Conservation (phyloP, 345 rosid genomes). For the Gossypium thurberi region DNA sequence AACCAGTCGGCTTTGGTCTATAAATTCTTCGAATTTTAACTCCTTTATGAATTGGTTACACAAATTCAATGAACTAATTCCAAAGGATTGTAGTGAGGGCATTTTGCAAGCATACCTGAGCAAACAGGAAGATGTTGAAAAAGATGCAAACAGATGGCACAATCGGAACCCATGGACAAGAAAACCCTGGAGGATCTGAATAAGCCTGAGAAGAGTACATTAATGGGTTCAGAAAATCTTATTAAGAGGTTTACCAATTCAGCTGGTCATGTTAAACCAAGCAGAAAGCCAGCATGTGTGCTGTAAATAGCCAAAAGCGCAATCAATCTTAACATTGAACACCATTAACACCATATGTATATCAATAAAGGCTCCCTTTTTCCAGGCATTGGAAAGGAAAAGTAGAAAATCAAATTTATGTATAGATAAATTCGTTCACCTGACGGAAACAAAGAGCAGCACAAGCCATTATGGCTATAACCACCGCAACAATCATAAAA, state of each 20-base stretch:
- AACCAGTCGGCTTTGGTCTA: background rate
- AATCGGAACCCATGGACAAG: conserved; percentile 86
- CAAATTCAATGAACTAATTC: background rate
- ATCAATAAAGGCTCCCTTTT: background rate
- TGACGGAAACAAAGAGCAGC: conserved; percentile 60
- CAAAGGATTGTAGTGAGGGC: background rate
- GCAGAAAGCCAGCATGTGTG: background rate
- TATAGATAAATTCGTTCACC: conserved; percentile 34
- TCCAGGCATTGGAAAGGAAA: background rate
- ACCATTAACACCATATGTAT: background rate
- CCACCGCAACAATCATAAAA: conserved; percentile 38
- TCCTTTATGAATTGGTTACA: conserved; percentile 4
- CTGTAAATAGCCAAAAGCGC: background rate
- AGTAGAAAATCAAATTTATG: background rate
- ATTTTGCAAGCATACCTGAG: conserved; percentile 54
- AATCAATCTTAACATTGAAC: background rate
- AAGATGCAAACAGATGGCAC: conserved; percentile 76
- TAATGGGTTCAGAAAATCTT: background rate
- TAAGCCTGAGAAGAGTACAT: conserved; percentile 45
- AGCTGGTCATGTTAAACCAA: background rate
- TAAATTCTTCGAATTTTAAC: conserved; percentile 5
- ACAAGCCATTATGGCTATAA: conserved; percentile 48
- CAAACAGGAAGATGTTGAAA: conserved; percentile 89
- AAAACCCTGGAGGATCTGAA: conserved; percentile 52
- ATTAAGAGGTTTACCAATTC: background rate